These are phyloP conservation scores for Saccharomycopsis crataegensis DNA, from an alignment of 1,139 yeast species.

Conservation along the genomic window DNA sequence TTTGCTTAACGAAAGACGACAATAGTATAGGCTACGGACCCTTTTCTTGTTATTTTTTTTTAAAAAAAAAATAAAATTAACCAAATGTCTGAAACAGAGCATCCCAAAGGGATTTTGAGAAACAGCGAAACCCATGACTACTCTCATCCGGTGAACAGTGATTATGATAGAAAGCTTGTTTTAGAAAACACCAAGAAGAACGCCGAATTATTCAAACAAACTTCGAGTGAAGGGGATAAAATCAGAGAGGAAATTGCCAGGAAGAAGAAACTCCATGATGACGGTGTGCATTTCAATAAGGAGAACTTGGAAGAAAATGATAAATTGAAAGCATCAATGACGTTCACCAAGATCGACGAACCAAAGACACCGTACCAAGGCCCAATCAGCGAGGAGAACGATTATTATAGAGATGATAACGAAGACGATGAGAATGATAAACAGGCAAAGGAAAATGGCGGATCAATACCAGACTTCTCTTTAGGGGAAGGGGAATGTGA, in stretches of 20 bases:
- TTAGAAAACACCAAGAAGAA: constrained; percentile 20
- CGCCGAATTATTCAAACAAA: constrained; percentile 14
- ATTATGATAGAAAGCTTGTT: constrained; percentile 19
- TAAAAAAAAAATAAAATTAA: too few species aligned
- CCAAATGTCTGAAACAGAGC: neutral
- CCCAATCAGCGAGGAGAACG: constrained; percentile 77
- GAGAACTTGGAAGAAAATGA: constrained; percentile 19
- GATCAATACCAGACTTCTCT: constrained; percentile 28
- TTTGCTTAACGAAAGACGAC: too few species aligned
- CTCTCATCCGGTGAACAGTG: neutral
- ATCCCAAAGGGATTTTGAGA: constrained; percentile 19
- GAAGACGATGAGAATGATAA: constrained; percentile 25
- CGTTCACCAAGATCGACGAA: constrained; percentile 54
- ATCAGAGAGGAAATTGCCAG: constrained; percentile 16
- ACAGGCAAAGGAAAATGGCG: constrained; percentile 8
- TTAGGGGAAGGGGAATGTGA: constrained; percentile 44
- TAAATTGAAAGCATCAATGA: constrained; percentile 19
- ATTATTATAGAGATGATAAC: constrained; percentile 59
- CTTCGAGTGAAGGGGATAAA: constrained; percentile 17
- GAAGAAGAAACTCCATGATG: constrained; percentile 7
- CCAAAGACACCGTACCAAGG: constrained; percentile 98
- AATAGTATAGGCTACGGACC: neutral
- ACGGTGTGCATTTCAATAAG: constrained; percentile 19
- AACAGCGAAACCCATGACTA: constrained; percentile 18
- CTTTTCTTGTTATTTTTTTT: neutral